Conservation (phyloP, 2,329 filamentous ascomycete species). For the Basipetospora chlamydospora region DNA sequence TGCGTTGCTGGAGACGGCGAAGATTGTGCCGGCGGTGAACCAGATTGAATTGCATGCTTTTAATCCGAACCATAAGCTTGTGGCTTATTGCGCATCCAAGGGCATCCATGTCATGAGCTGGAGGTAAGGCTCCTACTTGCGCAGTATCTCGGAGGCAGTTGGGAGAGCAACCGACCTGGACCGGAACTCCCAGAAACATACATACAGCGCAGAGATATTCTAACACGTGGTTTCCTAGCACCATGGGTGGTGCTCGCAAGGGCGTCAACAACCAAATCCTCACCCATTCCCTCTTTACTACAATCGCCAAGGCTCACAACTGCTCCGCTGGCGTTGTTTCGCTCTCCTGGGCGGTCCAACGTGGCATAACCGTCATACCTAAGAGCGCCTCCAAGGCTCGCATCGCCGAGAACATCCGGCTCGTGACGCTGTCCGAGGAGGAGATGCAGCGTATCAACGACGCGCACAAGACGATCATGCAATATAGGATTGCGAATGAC, state of each 20-base stretch:
- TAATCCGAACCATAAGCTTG: conserved; percentile 17
- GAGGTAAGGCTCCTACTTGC: conserved; percentile 12
- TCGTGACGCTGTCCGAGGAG: conserved; percentile 13
- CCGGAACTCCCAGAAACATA: too few relatives aligned
- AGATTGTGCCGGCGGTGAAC: conserved; percentile 16
- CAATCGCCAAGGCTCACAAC: conserved; percentile 12
- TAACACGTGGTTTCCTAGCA: background rate
- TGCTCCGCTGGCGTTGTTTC: conserved; percentile 13
- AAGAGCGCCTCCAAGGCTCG: conserved; percentile 11
- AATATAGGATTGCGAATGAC: conserved; percentile 10
- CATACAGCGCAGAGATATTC: too few relatives aligned
- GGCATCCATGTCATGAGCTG: conserved; percentile 18
- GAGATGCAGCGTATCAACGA: conserved; percentile 14
- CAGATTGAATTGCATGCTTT: conserved; percentile 19
- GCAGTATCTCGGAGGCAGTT: too few relatives aligned
- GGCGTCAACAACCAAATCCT: conserved; percentile 9
- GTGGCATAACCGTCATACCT: conserved; percentile 13
- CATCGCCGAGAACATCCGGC: conserved; percentile 13
- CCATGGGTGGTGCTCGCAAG: conserved; percentile 5
- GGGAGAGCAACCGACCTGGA: too few relatives aligned
- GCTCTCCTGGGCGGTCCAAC: conserved; percentile 14
- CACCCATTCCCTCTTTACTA: conserved; percentile 11
- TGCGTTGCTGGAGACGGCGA: conserved; percentile 12
- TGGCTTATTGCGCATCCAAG: conserved; percentile 16
- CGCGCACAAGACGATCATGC: conserved; percentile 12